Evolutionary conservation across 2,329 filamentous ascomycete genomes (phyloP).

Genomic region (Aspergillus sp.): DNA sequence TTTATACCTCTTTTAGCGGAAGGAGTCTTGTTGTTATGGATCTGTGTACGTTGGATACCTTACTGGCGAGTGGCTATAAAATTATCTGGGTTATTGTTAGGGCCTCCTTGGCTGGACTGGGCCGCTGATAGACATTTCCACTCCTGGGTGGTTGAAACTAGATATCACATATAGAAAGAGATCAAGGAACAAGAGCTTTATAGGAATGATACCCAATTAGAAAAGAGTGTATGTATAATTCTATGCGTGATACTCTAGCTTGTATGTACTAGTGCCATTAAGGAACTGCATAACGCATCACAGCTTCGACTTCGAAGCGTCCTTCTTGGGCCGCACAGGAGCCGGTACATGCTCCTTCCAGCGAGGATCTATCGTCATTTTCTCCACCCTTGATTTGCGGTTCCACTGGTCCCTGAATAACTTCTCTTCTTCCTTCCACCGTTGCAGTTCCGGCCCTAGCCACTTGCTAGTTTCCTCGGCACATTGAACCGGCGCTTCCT

Average conservation of each 20-base stretch:
- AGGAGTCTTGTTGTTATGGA: slow-evolving; percentile 1
- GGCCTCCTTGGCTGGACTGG: not conserved
- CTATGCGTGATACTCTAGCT: not conserved
- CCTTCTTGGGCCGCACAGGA: slow-evolving; percentile 30
- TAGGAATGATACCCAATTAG: not conserved
- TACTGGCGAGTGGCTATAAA: not conserved
- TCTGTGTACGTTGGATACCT: slow-evolving; percentile 1
- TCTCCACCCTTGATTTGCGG: slow-evolving; percentile 51
- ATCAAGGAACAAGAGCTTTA: not conserved
- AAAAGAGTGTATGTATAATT: not conserved
- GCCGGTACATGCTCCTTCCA: slow-evolving; percentile 47
- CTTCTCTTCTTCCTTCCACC: slow-evolving; percentile 59
- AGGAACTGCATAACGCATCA: slow-evolving; percentile 11
- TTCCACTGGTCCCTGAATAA: slow-evolving; percentile 58
- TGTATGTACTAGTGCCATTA: not conserved
- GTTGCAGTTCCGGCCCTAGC: slow-evolving; percentile 56
- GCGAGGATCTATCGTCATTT: slow-evolving; percentile 56
- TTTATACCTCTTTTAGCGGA: not conserved
- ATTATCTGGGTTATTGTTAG: not conserved
- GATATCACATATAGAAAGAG: slow-evolving; percentile 11
- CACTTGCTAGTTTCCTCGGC: slow-evolving; percentile 61
- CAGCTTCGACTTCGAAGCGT: slow-evolving; percentile 26
- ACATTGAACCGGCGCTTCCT: slow-evolving; percentile 70
- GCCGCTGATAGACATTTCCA: slow-evolving; percentile 16
- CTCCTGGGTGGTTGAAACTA: not conserved